Percentiles rank a stretch among this genome's conserved stretches.
Evolutionary conservation across 768 basidiomycete genomes (phyloP).

Genomic region (Thelephora ganbajun): DNA sequence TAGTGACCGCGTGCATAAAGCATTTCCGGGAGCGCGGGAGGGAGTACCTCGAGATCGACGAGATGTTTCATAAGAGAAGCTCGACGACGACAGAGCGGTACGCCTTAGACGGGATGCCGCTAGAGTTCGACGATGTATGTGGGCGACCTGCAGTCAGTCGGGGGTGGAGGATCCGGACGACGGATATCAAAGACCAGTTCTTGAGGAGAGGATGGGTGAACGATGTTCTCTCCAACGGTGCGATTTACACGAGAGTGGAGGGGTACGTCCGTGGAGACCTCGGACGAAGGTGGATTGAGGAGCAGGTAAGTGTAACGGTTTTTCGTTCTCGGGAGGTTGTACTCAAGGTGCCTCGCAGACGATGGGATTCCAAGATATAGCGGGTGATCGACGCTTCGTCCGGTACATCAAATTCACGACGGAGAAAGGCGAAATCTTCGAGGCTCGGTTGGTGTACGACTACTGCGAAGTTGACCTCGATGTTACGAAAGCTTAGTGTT

Average conservation of each 20-base stretch:
- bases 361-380: slow-evolving; percentile 11
- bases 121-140: too few relatives aligned
- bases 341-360: too few relatives aligned
- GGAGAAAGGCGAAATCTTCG: slow-evolving; percentile 6
- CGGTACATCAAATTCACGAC: slow-evolving; percentile 9
- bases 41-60: slow-evolving; percentile 56
- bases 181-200: not conserved
- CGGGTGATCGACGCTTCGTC: slow-evolving; percentile 7
- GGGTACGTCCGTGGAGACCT: too few relatives aligned
- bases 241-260: too few relatives aligned
- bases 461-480: slow-evolving; percentile 8
- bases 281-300: too few relatives aligned
- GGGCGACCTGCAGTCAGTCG: too few relatives aligned
- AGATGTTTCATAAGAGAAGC: slow-evolving; percentile 50
- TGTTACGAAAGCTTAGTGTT: not conserved
- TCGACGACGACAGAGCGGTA: slow-evolving; percentile 42
- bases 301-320: too few relatives aligned
- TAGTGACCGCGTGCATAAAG: slow-evolving; percentile 36
- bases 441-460: slow-evolving; percentile 14
- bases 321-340: too few relatives aligned
- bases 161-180: too few relatives aligned
- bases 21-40: slow-evolving; percentile 47
- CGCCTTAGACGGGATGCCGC: slow-evolving; percentile 4
- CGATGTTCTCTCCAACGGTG: not conserved
- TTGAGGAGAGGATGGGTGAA: not conserved